Base-by-base conservation (phyloP, 768 basidiomycete genomes). In the Psilocybe tampanensis region DNA sequence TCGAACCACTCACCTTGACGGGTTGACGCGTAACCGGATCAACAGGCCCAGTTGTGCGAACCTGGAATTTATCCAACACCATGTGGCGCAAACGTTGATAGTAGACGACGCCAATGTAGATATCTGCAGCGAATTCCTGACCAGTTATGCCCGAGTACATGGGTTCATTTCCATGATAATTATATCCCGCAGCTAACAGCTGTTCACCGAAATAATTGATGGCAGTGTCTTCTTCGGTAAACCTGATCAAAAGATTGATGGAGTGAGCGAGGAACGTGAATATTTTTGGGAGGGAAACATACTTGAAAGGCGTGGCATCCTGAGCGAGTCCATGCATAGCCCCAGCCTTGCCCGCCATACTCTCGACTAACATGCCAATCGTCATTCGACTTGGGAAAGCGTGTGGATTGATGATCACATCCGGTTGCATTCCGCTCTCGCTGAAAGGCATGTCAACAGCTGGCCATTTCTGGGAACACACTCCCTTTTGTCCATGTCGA, bases 141-240 rank as follows among this genome's bases (percentile, higher is more conserved):
- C 97, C 97, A 7, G 97, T 98, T 70, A 99, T 97, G 21, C 97
- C 97, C 55, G 96, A 98, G 73, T 99, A 99, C 97, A 99, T 99
- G 5, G 97, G 95, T 72, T 99, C 97, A 74, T 97, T 98, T 13
- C 97, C 97, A 69, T 96, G 92, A 73, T 98, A 99, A 73, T 98
- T 98, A 80, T 98, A 99, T 8, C 97, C 97, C 13, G 97, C 87
- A 19, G 92, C 90, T 41, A 86, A 76, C 18, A 99, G 86, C 69
- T 99, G 97, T 63, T 97, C 85, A 39, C 97, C 97, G 64, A 99
- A 99, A 78, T 98, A 98, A 62, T 95, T 90, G 51, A 97, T 86
- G 0, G 97, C 97, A n/a, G 92, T 95, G 69, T 99, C 95, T 66
- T 94, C 84, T 71, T 99, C 97, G 9, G 92, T 89, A 76, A 97